Evolutionary conservation across 2,329 filamentous ascomycete species (phyloP).

Genomic region (Botrytis hyacinthi): DNA sequence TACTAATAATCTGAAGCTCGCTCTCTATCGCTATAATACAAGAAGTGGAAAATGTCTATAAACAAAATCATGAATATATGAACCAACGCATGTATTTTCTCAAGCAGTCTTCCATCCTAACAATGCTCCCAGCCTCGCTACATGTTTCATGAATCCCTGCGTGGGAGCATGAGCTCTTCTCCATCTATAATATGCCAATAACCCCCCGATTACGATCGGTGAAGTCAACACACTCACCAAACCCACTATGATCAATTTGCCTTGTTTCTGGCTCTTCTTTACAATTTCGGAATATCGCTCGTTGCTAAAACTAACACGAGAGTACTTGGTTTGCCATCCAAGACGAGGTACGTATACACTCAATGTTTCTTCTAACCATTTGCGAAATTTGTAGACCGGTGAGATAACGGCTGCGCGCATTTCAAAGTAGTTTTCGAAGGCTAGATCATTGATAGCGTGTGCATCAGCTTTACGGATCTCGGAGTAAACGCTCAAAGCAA

Average conservation of each 20-base stretch:
- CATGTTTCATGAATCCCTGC: not conserved
- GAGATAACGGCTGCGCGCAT: conserved; percentile 87
- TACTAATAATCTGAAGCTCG: not conserved
- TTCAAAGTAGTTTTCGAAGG: conserved; percentile 86
- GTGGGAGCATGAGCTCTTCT: conserved; percentile 9
- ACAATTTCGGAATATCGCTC: conserved; percentile 85
- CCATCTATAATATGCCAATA: conserved; percentile 28
- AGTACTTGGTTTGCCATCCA: conserved; percentile 92
- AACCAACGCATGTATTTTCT: not conserved
- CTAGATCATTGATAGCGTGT: conserved; percentile 87
- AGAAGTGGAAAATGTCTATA: conserved; percentile 2
- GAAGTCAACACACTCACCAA: conserved; percentile 25
- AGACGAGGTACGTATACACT: conserved; percentile 71
- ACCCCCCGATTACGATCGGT: conserved; percentile 27
- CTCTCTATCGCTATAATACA: not conserved
- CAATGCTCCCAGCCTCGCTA: not conserved
- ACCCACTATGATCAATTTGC: conserved; percentile 38
- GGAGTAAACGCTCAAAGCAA: conserved; percentile 76
- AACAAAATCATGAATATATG: not conserved
- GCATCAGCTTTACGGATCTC: conserved; percentile 72
- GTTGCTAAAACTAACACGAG: conserved; percentile 89
- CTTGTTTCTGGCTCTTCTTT: conserved; percentile 66
- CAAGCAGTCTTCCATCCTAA: conserved; percentile 10
- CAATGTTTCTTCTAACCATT: conserved; percentile 81
- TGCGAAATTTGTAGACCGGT: conserved; percentile 74